These are phyloP conservation scores for Trichosanthes cucumerina DNA, from an alignment of 306 rosid genomes.

Conservation along the genomic window DNA sequence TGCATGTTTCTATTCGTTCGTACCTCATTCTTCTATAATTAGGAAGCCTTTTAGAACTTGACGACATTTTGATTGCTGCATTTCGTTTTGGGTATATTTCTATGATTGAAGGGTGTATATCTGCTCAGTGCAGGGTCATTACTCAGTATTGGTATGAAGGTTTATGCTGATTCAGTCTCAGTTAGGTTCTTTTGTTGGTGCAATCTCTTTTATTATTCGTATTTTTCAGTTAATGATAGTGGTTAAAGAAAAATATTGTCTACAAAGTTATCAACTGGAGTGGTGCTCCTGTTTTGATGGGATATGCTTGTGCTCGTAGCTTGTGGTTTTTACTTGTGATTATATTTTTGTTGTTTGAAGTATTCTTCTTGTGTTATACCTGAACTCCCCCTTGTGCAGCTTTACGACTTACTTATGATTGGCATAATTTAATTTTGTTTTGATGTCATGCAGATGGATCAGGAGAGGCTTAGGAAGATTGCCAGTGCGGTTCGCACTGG, in stretches of 20 bases:
- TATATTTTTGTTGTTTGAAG: background rate
- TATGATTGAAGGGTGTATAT: background rate
- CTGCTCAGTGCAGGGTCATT: background rate
- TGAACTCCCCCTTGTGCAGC: background rate
- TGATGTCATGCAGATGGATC: conserved; percentile 48
- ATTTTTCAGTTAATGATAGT: background rate
- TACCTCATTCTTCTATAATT: background rate
- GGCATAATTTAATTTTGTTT: background rate
- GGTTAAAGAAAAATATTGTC: background rate
- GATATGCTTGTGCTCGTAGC: background rate
- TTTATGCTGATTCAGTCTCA: background rate
- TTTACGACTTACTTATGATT: background rate
- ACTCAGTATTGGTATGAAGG: background rate
- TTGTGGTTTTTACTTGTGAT: background rate
- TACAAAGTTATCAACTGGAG: background rate
- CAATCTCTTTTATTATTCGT: background rate
- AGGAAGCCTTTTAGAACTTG: background rate
- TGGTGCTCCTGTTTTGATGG: background rate
- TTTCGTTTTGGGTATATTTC: background rate
- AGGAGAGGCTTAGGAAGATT: conserved; percentile 80
- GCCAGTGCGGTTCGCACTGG: conserved; percentile 96
- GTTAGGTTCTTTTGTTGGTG: background rate
- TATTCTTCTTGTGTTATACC: background rate
- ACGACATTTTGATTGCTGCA: background rate
- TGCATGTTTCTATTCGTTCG: background rate